Evolutionary conservation across 2,329 filamentous ascomycete genomes (phyloP).

Genomic region (Alternaria metachromatica): DNA sequence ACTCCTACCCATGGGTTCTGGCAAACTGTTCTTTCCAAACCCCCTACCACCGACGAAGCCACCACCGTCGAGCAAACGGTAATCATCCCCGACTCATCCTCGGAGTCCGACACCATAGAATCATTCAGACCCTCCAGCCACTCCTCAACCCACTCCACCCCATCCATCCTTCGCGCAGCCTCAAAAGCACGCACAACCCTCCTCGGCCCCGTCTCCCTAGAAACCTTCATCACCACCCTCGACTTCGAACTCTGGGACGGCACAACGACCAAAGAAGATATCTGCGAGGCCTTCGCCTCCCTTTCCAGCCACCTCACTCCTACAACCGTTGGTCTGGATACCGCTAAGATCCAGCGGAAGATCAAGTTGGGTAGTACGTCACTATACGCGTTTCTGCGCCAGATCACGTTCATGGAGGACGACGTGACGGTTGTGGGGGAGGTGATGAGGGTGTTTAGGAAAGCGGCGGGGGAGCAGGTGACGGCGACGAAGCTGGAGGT

Average conservation of each 20-base stretch:
- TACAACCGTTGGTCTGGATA: neutral
- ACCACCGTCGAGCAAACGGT: neutral
- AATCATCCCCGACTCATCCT: neutral
- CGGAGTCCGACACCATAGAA: neutral
- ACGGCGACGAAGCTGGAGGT: neutral
- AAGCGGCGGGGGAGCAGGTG: neutral
- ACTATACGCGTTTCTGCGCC: neutral
- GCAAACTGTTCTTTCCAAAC: neutral
- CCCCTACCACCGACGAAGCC: neutral
- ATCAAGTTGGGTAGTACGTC: neutral
- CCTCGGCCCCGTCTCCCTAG: slow-evolving; percentile 1
- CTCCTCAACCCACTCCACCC: neutral
- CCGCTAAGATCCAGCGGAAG: neutral
- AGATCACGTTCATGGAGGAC: neutral
- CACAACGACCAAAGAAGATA: neutral
- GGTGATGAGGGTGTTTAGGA: neutral
- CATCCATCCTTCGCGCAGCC: neutral
- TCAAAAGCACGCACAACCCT: slow-evolving; percentile 1
- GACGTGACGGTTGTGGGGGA: neutral
- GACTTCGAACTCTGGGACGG: neutral
- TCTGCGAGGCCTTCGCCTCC: slow-evolving; percentile 2
- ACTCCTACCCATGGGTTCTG: neutral
- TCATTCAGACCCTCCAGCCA: neutral
- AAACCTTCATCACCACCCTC: neutral
- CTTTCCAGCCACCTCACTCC: neutral